phyloP scores from a whole-genome alignment of 805 yeast species.

The Kuraishia piskuri region DNA sequence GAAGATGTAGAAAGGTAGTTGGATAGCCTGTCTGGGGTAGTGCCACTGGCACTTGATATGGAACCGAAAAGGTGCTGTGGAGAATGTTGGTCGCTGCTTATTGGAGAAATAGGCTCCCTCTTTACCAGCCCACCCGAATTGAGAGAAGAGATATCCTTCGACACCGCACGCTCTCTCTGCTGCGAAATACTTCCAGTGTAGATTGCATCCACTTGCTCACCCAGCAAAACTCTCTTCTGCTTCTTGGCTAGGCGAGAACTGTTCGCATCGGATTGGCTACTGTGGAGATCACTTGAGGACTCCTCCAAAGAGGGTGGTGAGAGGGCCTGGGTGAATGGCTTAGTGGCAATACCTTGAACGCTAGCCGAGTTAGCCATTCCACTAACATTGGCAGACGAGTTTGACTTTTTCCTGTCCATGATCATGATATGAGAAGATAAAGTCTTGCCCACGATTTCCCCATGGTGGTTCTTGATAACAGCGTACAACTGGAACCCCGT shows the following conservation, averaged over 20 bases:
- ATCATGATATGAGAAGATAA: constrained; percentile 74
- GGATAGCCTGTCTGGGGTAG: constrained; percentile 20
- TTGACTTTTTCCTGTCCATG: constrained; percentile 84
- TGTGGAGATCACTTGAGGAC: constrained; percentile 20
- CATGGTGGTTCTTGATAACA: constrained; percentile 52
- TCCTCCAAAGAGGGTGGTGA: constrained; percentile 25
- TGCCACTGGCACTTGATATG: constrained; percentile 19
- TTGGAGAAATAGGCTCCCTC: constrained; percentile 21
- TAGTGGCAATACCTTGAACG: constrained; percentile 25
- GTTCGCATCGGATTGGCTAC: constrained; percentile 10
- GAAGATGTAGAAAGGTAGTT: constrained; percentile 8
- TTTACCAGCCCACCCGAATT: constrained; percentile 10
- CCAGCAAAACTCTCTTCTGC: constrained; percentile 17
- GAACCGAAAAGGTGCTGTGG: constrained; percentile 18
- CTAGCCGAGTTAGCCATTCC: constrained; percentile 37
- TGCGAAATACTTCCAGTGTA: background rate
- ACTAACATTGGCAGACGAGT: constrained; percentile 49
- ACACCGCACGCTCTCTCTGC: constrained; percentile 2
- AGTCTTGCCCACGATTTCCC: constrained; percentile 62
- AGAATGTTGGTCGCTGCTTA: constrained; percentile 17
- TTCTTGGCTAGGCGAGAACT: constrained; percentile 16
- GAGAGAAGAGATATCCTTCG: background rate
- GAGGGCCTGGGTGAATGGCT: constrained; percentile 6
- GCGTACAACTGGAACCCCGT: constrained; percentile 73
- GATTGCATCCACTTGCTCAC: constrained; percentile 6